A percentile compares a stretch with the other conserved stretches of the same genome.
Conservation (phyloP, 2,329 filamentous ascomycete genomes). For the Xylariaceae sp. region DNA sequence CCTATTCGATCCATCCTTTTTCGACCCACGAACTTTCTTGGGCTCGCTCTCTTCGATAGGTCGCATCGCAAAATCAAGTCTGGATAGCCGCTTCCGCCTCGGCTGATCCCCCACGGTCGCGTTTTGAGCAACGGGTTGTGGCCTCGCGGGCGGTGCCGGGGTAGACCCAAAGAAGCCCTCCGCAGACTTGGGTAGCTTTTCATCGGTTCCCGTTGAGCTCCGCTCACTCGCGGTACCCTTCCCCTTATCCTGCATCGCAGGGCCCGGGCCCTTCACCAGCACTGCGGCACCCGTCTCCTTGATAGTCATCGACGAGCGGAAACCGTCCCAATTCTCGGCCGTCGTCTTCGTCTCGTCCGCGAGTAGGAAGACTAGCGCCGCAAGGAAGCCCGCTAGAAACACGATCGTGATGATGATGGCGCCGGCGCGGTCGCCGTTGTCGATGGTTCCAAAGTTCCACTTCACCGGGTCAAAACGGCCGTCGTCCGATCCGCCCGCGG, state of each 20-base stretch:
- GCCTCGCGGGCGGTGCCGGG: neutral
- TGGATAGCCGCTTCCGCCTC: neutral
- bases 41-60: too few relatives aligned
- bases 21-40: too few relatives aligned
- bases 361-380: constrained; percentile 46
- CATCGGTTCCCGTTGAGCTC: constrained; percentile 15
- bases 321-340: constrained; percentile 20
- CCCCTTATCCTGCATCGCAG: constrained; percentile 11
- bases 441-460: constrained; percentile 34
- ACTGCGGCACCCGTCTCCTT: neutral
- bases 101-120: too few relatives aligned
- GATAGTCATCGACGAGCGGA: constrained; percentile 12
- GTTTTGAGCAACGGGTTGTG: neutral
- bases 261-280: constrained; percentile 1
- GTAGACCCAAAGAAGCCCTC: neutral
- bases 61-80: neutral
- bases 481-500: constrained; percentile 42
- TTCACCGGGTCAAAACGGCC: constrained; percentile 30
- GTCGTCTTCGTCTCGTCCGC: constrained; percentile 39
- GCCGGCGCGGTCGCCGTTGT: constrained; percentile 61
- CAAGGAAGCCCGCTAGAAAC: constrained; percentile 49
- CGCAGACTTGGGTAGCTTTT: constrained; percentile 12
- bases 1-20: too few relatives aligned
- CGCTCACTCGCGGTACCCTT: constrained; percentile 10
- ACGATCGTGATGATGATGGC: constrained; percentile 61